Evolutionary conservation across 345 rosid genomes (phyloP).

Genomic region (Mangifera indica): DNA sequence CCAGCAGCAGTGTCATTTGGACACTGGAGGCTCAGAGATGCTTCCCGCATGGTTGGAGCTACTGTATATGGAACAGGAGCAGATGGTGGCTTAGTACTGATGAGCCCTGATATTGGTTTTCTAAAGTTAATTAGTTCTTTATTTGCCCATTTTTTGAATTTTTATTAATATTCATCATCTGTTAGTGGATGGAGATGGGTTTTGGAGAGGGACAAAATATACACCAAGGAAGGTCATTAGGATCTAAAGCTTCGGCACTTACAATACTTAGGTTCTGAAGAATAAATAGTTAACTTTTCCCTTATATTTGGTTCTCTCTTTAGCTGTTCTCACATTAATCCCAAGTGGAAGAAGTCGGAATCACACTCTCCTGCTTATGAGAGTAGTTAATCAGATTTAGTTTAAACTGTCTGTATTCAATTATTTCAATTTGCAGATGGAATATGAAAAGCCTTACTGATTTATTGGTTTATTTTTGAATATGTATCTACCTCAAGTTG

Average conservation of each 20-base stretch:
- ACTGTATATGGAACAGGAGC: slow-evolving; percentile 75
- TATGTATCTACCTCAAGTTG: slow-evolving; percentile 22
- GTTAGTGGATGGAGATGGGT: slow-evolving; percentile 12
- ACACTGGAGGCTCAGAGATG: slow-evolving; percentile 33
- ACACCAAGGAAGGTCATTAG: slow-evolving; percentile 20
- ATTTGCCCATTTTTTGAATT: slow-evolving; percentile 29
- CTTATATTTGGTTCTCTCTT: background rate
- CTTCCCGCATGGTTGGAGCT: slow-evolving; percentile 77
- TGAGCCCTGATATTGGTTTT: slow-evolving; percentile 17
- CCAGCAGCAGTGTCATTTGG: slow-evolving; percentile 41
- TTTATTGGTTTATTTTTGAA: slow-evolving; percentile 17
- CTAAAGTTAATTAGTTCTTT: slow-evolving; percentile 34
- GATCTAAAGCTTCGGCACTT: slow-evolving; percentile 28
- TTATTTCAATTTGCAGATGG: slow-evolving; percentile 15
- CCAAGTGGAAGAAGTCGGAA: background rate
- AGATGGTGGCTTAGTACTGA: slow-evolving; percentile 57
- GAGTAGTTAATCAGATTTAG: slow-evolving; percentile 10
- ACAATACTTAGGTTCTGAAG: slow-evolving; percentile 19
- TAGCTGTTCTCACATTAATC: slow-evolving; percentile 4
- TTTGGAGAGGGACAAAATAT: background rate
- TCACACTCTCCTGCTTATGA: background rate
- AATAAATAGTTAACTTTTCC: slow-evolving; percentile 15
- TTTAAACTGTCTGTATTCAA: slow-evolving; percentile 9
- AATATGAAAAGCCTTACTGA: background rate
- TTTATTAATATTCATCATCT: slow-evolving; percentile 27